Base-by-base conservation (phyloP, 805 yeast genomes). In the Ogataea pignaliae region DNA sequence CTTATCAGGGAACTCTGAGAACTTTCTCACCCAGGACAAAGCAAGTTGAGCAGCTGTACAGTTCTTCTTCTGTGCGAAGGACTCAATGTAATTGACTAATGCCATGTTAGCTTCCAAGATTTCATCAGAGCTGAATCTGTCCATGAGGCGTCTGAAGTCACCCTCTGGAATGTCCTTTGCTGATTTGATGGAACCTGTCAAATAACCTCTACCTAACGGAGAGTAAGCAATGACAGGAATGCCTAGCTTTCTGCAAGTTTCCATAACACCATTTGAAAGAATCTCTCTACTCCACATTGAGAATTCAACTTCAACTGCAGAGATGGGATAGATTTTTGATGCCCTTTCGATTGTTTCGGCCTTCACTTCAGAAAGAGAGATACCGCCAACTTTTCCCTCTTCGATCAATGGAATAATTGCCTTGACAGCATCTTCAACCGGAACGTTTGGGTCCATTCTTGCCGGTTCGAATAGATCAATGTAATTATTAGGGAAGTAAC, bases 211-310 rank as follows among this genome's bases (percentile, higher is more conserved):
- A 10, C 89, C 83, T 43, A 89, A 70, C 29, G 97, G 97, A 29
- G 95, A 84, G 64, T 89, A 89, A 21, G 89, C 86, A 45, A 87
- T 70, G 29, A 87, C 69, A 12, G 93, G 84, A 44, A 89, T 75
- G 13, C 70, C 70, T 30, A 72, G 63, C 48, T 82, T 78, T 16
- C 76, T 72, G 50, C 83, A 78, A 5, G 75, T 72, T 3, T 72
- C 76, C 48, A 82, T 75, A 16, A 85, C 71, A 1, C 91, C 96
- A 58, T 85, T 79, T 2, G 60, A 46, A 36, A 79, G 57, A 33
- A 83, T 75, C 13, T 84, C 86, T 37, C 78, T 74, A n/a, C 79
- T 62, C 67, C 83, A 78, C 45, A 90, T 59, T 3, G 95, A 86
- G 47, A 83, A 75, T 64, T 89, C 97, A 36, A 85, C 72, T 67